Conservation (phyloP, 148 eudicot species). For the Mesembryanthemum crystallinum region DNA sequence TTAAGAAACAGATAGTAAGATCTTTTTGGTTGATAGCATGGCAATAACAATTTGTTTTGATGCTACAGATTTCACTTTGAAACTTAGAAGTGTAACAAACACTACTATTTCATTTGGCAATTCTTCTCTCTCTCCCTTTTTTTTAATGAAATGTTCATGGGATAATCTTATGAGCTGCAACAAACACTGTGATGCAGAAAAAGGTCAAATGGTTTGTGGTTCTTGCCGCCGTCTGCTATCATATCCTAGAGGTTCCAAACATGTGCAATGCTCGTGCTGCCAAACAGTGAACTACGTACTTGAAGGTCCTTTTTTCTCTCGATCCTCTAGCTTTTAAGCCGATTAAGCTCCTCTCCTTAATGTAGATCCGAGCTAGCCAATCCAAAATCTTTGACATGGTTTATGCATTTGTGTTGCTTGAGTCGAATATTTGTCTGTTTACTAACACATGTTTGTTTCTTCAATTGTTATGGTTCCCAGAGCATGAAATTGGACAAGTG, state of each 20-base stretch:
- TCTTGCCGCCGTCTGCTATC: constrained; percentile 73
- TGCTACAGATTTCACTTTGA: neutral
- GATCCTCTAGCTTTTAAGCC: neutral
- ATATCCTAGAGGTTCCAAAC: constrained; percentile 66
- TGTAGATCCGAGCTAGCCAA: neutral
- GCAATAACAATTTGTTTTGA: too few relatives aligned
- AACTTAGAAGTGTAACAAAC: neutral
- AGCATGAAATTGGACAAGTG: constrained; percentile 87
- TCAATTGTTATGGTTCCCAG: constrained; percentile 33
- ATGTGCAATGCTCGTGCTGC: constrained; percentile 74
- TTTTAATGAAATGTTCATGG: neutral
- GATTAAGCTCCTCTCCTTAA: neutral
- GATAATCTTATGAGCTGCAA: neutral
- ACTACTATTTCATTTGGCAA: neutral
- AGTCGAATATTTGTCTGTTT: neutral
- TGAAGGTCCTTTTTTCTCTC: constrained; percentile 52
- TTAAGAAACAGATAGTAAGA: too few relatives aligned
- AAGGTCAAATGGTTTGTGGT: constrained; percentile 84
- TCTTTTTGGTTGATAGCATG: too few relatives aligned
- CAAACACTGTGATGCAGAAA: constrained; percentile 40
- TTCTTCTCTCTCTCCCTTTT: neutral
- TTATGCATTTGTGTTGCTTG: neutral
- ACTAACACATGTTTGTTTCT: neutral
- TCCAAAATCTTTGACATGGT: neutral
- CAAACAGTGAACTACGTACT: constrained; percentile 71